Evolutionary conservation across 2,329 filamentous ascomycete species (phyloP).

Genomic region (Emericellopsis cladophorae): DNA sequence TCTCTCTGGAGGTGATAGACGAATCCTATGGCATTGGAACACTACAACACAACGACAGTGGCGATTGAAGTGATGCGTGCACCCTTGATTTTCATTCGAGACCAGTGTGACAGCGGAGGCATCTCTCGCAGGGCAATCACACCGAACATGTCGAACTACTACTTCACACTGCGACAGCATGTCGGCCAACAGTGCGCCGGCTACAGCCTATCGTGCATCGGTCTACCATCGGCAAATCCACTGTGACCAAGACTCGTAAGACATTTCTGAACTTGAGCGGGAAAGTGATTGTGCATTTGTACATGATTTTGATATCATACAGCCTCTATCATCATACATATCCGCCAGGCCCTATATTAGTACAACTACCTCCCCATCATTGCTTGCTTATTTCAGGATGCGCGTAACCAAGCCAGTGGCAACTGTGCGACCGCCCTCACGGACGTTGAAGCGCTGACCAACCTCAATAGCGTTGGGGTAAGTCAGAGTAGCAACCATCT

Average conservation of each 20-base stretch:
- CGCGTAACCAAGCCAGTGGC: constrained; percentile 74
- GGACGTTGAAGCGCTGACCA: constrained; percentile 95
- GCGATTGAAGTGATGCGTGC: not conserved
- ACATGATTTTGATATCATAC: constrained; percentile 7
- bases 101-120: not conserved
- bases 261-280: not conserved
- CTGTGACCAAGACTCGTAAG: not conserved
- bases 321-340: constrained; percentile 7
- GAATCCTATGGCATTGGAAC: constrained; percentile 26
- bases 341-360: not conserved
- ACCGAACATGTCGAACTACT: not conserved
- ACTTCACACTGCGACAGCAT: no score
- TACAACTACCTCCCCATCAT: not conserved
- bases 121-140: not conserved
- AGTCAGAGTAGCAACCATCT: constrained; percentile 85
- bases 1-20: constrained; percentile 24
- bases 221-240: no score
- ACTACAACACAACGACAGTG: not conserved
- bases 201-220: no score
- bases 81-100: not conserved
- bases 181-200: no score
- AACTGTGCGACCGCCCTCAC: constrained; percentile 87
- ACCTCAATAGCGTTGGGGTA: constrained; percentile 78
- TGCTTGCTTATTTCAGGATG: constrained; percentile 41
- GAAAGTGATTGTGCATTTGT: constrained; percentile 7